Percentiles rank a stretch among this genome's conserved stretches.
Evolutionary conservation across 371 early-diverging fungal genomes (phyloP).

Genomic region (Lichtheimia ornata): DNA sequence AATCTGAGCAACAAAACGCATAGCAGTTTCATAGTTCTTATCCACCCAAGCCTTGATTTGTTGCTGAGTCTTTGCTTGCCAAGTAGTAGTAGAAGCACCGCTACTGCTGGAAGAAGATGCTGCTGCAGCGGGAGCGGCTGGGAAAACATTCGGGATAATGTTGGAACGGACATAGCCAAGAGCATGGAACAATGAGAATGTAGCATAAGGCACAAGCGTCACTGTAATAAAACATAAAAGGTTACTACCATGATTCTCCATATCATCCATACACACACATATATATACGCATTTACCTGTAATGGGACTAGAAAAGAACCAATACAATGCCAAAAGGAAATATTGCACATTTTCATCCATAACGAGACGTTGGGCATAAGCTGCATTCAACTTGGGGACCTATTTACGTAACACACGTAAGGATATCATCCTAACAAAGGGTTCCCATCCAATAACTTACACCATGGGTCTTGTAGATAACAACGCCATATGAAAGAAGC

Average conservation of each 20-base stretch:
- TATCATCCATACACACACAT: constrained; percentile 1
- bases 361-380: constrained; percentile 68
- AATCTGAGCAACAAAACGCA: constrained; percentile 75
- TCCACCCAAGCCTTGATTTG: constrained; percentile 67
- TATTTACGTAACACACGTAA: constrained; percentile 18
- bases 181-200: constrained; percentile 86
- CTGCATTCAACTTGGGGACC: constrained; percentile 64
- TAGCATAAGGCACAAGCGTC: constrained; percentile 79
- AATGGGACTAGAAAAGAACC: constrained; percentile 74
- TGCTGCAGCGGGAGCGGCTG: constrained; percentile 30
- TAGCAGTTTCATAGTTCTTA: constrained; percentile 69
- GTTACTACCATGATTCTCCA: too few species aligned
- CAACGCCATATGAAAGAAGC: constrained; percentile 79
- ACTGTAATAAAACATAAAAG: constrained; percentile 38
- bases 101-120: constrained; percentile 11
- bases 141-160: constrained; percentile 71
- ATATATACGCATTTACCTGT: constrained; percentile 49
- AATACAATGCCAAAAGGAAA: constrained; percentile 76
- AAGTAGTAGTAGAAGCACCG: constrained; percentile 11
- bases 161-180: constrained; percentile 77
- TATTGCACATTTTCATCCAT: constrained; percentile 92
- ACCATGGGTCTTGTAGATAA: constrained; percentile 85
- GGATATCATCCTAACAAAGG: not conserved
- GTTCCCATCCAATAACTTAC: constrained; percentile 44
- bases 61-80: constrained; percentile 56